Evolutionary conservation across 495 filamentous ascomycete genomes (phyloP).

Genomic region (Bryoglossum gracile): DNA sequence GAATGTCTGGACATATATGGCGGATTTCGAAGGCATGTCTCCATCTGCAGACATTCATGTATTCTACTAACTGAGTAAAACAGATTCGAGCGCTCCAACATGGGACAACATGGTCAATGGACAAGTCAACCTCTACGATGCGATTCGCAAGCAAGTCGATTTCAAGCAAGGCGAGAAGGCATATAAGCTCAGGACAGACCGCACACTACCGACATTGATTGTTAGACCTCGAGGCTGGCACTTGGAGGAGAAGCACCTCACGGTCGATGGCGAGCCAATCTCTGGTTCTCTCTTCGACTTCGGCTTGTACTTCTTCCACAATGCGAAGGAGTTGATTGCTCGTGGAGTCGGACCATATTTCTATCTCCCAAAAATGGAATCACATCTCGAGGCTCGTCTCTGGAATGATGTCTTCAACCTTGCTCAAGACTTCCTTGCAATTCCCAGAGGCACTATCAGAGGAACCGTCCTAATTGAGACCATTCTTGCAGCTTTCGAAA

Average conservation of each 20-base stretch:
- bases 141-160: constrained; percentile 88
- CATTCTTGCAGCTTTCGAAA: constrained; percentile 97
- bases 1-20: constrained; percentile 99
- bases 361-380: constrained; percentile 99
- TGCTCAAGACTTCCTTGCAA: constrained; percentile 82
- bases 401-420: constrained; percentile 99
- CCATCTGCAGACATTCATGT: constrained; percentile 1
- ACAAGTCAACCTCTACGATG: constrained; percentile 97
- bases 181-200: constrained; percentile 93
- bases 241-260: constrained; percentile 97
- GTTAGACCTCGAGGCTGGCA: constrained; percentile 88
- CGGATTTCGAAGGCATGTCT: constrained; percentile 84
- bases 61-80: constrained; percentile 3
- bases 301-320: constrained; percentile 99
- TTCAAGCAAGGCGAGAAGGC: constrained; percentile 94
- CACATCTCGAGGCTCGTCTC: constrained; percentile 89
- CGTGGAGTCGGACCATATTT: constrained; percentile 91
- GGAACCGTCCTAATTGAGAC: constrained; percentile 98
- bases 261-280: constrained; percentile 90
- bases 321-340: constrained; percentile 80
- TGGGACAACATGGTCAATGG: constrained; percentile 99
- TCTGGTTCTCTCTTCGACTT: constrained; percentile 95
- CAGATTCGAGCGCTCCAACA: constrained; percentile 93
- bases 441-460: constrained; percentile 87
- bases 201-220: constrained; percentile 71